Percentiles rank a stretch among this genome's conserved stretches.
Conservation (phyloP, 148 eudicot species). For the Rhododendron kiyosumense region DNA sequence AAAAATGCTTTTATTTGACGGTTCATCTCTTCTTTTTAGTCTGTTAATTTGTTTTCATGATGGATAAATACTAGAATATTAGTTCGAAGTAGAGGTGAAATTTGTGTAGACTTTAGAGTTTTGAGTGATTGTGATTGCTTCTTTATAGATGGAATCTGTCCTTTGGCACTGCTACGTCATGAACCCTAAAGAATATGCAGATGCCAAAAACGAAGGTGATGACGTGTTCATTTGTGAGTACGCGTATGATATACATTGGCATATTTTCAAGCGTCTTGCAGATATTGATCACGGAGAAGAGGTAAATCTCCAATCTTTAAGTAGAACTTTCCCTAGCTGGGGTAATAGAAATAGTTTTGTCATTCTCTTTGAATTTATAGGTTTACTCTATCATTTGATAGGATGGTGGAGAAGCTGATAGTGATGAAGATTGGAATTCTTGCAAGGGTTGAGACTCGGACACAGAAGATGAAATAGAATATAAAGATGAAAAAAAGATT, state of each 20-base stretch:
- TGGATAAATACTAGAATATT: neutral
- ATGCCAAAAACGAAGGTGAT: slow-evolving; percentile 79
- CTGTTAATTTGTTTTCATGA: neutral
- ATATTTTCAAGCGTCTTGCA: slow-evolving; percentile 87
- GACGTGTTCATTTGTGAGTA: slow-evolving; percentile 94
- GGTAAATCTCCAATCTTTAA: slow-evolving; percentile 30
- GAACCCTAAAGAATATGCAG: slow-evolving; percentile 72
- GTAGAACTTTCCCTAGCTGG: neutral
- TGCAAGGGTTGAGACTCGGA: slow-evolving; percentile 43
- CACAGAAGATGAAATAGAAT: slow-evolving; percentile 69
- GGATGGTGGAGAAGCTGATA: slow-evolving; percentile 58
- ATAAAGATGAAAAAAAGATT: slow-evolving; percentile 51
- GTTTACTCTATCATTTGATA: slow-evolving; percentile 27
- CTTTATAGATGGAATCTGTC: slow-evolving; percentile 82
- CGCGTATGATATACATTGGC: slow-evolving; percentile 82
- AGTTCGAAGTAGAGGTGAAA: neutral
- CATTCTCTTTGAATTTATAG: slow-evolving; percentile 15
- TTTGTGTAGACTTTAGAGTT: neutral
- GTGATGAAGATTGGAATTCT: slow-evolving; percentile 72
- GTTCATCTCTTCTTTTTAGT: neutral
- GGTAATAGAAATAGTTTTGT: neutral
- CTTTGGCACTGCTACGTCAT: slow-evolving; percentile 83
- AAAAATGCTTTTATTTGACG: neutral
- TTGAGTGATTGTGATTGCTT: neutral
- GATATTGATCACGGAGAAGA: slow-evolving; percentile 57